phyloP scores from a whole-genome alignment of 192 early-diverging fungal genomes.

The Phlyctochytrium arcticum region DNA sequence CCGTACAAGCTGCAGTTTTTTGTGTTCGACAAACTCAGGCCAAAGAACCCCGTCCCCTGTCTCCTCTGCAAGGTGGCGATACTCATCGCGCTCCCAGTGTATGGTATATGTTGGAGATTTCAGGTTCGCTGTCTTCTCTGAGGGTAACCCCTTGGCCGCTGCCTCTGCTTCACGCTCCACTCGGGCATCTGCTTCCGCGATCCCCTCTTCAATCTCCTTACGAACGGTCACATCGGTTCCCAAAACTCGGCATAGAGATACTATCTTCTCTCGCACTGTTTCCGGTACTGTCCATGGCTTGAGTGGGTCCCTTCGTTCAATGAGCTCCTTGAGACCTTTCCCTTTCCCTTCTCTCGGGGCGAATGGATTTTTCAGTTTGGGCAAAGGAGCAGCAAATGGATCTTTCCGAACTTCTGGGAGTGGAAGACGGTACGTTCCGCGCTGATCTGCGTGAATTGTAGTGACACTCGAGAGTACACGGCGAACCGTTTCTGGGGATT shows the following conservation, averaged over 20 bases:
- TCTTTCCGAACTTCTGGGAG: constrained; percentile 8
- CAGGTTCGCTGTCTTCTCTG: not conserved
- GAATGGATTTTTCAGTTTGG: not conserved
- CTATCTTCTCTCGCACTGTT: constrained; percentile 19
- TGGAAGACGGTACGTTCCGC: constrained; percentile 13
- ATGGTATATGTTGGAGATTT: constrained; percentile 3
- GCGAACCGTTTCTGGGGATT: not conserved
- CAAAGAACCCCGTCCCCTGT: constrained; percentile 17
- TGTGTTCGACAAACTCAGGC: constrained; percentile 35
- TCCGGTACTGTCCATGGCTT: constrained; percentile 35
- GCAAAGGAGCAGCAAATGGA: not conserved
- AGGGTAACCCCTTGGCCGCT: not conserved
- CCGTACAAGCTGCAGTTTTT: constrained; percentile 27
- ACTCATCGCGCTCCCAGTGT: constrained; percentile 47
- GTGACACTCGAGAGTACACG: not conserved
- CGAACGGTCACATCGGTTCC: not conserved
- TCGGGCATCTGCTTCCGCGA: not conserved
- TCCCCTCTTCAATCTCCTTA: not conserved
- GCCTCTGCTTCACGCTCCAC: too few relatives aligned
- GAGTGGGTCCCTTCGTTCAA: not conserved
- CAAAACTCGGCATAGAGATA: constrained; percentile 28
- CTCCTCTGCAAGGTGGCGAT: constrained; percentile 25
- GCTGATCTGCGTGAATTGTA: not conserved
- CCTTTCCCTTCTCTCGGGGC: not conserved
- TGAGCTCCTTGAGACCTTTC: not conserved